Base-by-base conservation (phyloP, 1,139 yeast genomes). In the Magnusiomyces paraingens region DNA sequence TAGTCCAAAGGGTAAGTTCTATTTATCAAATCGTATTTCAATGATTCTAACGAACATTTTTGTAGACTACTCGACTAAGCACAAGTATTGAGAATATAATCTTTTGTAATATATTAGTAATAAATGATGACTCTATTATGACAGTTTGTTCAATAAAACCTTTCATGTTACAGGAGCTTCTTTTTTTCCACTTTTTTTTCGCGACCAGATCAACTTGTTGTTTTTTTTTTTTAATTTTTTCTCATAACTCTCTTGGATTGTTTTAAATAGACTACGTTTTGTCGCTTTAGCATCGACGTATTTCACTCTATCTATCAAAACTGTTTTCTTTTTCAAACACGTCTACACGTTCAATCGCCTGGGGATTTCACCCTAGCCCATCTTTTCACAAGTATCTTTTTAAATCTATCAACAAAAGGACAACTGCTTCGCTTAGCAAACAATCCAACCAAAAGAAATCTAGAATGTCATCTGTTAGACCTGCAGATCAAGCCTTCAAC, bases 1-100 rank as follows among this genome's bases (percentile, higher is more conserved):
- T 8, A 84, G 95, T 61, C 98, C 98, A 0, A 77, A 75, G 63
- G 89, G 67, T 63, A 56, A 53, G 62, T 54, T 35, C 39, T 35
- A 44, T 6, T 15, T 15, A 39, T 12, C 29, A n/a, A 35, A 32
- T 20, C 35, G 12, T 47, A 26, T 20, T 14, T 26, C 26, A 12
- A 29, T 32, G 3, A 12, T 12, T 11, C 21, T 42, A 41, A 8
- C 47, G 20, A 40, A n/a, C 12, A 42, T 29, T n/a, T n/a, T 21
- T 43, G 2, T 55, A 56, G 58, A 54, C 39, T 58, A 70, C 53
- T 68, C 72, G 6, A 68, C 73, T 8, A 65, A 64, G 46, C 69
- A 68, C 54, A 64, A 66, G 55, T 68, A 66, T 54, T 68, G 60
- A 48, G 40, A 17, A 38, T 15, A n/a, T 38, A 15, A 15, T 6